These are phyloP conservation scores for Cystobasidium onofrii DNA, from an alignment of 768 basidiomycete genomes.

Conservation along the genomic window DNA sequence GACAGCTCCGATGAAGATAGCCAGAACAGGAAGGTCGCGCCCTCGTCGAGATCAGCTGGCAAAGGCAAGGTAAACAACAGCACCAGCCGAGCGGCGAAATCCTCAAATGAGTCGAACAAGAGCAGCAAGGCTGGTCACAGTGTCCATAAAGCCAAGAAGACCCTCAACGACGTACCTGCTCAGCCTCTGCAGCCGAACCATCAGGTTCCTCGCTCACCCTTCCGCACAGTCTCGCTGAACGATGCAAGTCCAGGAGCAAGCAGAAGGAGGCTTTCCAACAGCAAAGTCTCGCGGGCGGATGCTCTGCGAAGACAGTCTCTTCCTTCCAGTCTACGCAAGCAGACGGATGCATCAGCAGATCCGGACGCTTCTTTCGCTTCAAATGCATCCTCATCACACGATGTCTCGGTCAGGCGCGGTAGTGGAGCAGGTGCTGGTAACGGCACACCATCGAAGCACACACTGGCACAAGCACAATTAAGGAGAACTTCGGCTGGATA, in stretches of 20 bases:
- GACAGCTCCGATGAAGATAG: conserved; percentile 10
- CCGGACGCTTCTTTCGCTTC: conserved; percentile 14
- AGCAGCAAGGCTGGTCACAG: conserved; percentile 9
- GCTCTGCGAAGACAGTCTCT: conserved; percentile 20
- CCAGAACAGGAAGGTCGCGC: not conserved
- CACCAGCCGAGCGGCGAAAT: not conserved
- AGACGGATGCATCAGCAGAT: not conserved
- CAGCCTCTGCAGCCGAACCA: not conserved
- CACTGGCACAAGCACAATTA: not conserved
- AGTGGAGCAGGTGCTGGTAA: not conserved
- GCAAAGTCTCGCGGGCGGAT: not conserved
- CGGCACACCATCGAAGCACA: not conserved
- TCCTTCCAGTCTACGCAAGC: conserved; percentile 22
- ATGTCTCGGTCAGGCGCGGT: not conserved
- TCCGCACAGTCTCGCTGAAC: conserved; percentile 26
- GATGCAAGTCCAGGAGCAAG: not conserved
- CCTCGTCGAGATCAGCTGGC: not conserved
- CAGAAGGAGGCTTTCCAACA: not conserved
- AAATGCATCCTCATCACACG: not conserved
- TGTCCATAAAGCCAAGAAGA: not conserved
- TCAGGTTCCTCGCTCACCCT: conserved; percentile 10
- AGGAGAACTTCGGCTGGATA: conserved; percentile 25
- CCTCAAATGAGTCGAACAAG: not conserved
- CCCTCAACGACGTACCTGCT: not conserved
- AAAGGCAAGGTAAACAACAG: conserved; percentile 23